phyloP scores from a whole-genome alignment of 768 basidiomycete species.

The Collybia sordida region DNA sequence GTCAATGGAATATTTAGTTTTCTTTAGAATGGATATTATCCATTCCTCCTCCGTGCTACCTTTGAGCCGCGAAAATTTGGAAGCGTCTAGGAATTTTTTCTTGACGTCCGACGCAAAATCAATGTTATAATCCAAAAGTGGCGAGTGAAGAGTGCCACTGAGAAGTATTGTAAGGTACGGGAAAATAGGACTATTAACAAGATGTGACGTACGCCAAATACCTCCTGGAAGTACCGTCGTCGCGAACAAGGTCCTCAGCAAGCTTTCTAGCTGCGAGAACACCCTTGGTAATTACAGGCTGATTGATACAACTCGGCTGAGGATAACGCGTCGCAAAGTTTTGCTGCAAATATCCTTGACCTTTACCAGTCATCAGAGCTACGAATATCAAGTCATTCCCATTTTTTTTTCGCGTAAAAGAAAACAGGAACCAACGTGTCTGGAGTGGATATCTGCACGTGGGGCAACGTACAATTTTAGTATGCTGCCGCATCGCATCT shows the following conservation, averaged over 20 bases:
- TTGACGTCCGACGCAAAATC: background rate
- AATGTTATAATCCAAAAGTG: background rate
- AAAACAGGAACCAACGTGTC: background rate
- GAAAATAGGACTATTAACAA: background rate
- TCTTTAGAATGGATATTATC: conserved; percentile 4
- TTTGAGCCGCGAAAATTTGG: background rate
- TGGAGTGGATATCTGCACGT: conserved; percentile 3
- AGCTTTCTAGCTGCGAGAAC: conserved; percentile 8
- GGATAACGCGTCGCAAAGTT: conserved; percentile 6
- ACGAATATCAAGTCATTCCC: too few species aligned
- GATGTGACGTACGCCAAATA: conserved; percentile 9
- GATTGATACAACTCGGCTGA: background rate
- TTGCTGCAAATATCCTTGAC: conserved; percentile 13
- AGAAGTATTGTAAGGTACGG: background rate
- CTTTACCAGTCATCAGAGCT: conserved; percentile 6
- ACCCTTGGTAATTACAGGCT: conserved; percentile 1
- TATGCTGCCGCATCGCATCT: conserved; percentile 4
- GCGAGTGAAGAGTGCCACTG: conserved; percentile 9
- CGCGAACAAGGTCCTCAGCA: conserved; percentile 7
- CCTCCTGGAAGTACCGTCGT: background rate
- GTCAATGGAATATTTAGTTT: background rate
- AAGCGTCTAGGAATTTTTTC: background rate
- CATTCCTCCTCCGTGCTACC: background rate
- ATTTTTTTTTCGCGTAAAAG: too few species aligned
- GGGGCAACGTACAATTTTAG: conserved; percentile 9